These are phyloP conservation scores for Fusarium citri DNA, from an alignment of 2,329 filamentous ascomycete species.

Conservation along the genomic window DNA sequence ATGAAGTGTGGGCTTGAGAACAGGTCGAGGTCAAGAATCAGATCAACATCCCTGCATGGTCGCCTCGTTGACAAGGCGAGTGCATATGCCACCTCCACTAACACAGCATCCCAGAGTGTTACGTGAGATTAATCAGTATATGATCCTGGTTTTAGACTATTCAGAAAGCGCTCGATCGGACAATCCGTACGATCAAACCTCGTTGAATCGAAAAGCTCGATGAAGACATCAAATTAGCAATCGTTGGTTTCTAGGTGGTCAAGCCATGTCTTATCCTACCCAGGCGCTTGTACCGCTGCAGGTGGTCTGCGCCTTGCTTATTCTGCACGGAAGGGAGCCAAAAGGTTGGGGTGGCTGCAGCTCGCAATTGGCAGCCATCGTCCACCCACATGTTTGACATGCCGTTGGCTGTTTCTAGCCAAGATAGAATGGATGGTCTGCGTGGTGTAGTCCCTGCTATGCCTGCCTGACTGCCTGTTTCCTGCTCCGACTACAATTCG, in stretches of 20 bases:
- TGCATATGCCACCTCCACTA: slow-evolving; percentile 3
- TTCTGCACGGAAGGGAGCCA: slow-evolving; percentile 27
- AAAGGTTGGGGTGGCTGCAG: slow-evolving; percentile 35
- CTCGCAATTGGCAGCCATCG: slow-evolving; percentile 38
- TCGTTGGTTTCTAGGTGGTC: slow-evolving; percentile 25
- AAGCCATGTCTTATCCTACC: slow-evolving; percentile 11
- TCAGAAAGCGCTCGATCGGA: not conserved
- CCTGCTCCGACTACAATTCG: slow-evolving; percentile 22
- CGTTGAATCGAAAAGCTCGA: slow-evolving; percentile 6
- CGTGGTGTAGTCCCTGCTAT: slow-evolving; percentile 34
- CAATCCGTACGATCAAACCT: not conserved
- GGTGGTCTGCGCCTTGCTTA: slow-evolving; percentile 34
- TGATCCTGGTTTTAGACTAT: not conserved
- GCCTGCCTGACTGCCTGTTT: slow-evolving; percentile 7
- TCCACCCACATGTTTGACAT: slow-evolving; percentile 41
- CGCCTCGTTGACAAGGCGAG: not conserved
- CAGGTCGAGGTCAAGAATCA: not conserved
- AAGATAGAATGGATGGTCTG: slow-evolving; percentile 29
- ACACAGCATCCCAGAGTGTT: not conserved
- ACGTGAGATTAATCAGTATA: not conserved
- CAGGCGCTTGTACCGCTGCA: slow-evolving; percentile 32
- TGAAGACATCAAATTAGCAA: not conserved
- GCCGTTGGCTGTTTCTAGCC: slow-evolving; percentile 33
- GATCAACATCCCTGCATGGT: slow-evolving; percentile 5
- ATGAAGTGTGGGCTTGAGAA: not conserved